A percentile compares a stretch with the other conserved stretches of the same genome.
Conservation (phyloP, 495 filamentous ascomycete species). For the Rusavskia elegans region DNA sequence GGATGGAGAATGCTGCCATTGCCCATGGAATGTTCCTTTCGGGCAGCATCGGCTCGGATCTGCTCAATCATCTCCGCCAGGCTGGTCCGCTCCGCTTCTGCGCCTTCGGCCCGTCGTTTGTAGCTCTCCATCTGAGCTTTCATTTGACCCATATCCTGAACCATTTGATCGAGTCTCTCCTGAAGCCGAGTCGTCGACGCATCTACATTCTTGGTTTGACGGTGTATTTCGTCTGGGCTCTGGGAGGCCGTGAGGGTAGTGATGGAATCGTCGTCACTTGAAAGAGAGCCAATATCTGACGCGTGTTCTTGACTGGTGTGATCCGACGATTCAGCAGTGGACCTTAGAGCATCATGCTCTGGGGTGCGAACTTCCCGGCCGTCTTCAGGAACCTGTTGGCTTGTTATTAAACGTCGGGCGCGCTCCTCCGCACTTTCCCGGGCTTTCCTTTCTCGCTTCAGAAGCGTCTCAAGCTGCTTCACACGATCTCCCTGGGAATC, state of each 20-base stretch:
- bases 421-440: conserved; percentile 71
- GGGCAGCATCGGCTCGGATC: conserved; percentile 31
- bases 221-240: conserved; percentile 25
- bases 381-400: conserved; percentile 12
- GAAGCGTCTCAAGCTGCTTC: conserved; percentile 62
- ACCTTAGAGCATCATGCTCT: conserved; percentile 21
- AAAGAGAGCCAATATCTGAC: conserved; percentile 15
- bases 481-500: conserved; percentile 63
- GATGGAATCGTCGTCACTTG: conserved; percentile 23
- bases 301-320: conserved; percentile 7
- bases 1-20: neutral
- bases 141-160: conserved; percentile 69
- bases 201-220: conserved; percentile 24
- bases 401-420: conserved; percentile 51
- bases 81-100: conserved; percentile 63
- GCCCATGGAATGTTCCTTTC: neutral
- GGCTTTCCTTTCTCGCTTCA: conserved; percentile 65
- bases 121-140: conserved; percentile 65
- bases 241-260: conserved; percentile 10
- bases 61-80: conserved; percentile 81
- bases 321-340: conserved; percentile 13
- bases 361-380: conserved; percentile 13
- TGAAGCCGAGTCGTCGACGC: conserved; percentile 36
- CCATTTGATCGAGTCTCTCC: conserved; percentile 59
- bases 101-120: conserved; percentile 58